Evolutionary conservation across 2,329 filamentous ascomycete genomes (phyloP), one percentile per base, ranked within the genome.

Genomic region (Fusarium marasasianum): DNA sequence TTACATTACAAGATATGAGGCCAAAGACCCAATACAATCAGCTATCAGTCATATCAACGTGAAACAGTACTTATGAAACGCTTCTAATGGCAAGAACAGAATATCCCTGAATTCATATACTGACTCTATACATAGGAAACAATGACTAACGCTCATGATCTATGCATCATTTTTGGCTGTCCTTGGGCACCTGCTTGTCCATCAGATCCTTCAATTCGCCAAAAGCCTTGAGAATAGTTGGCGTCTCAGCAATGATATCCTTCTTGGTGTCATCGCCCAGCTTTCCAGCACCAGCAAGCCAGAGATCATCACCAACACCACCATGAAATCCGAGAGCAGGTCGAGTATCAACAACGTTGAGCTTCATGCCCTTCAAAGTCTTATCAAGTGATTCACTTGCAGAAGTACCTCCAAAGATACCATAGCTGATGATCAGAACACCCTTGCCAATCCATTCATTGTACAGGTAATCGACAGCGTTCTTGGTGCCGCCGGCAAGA

Each of bases 391-490:
- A 26, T 4, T 56, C 55, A 9, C 40, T 71, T 2, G 73, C 62
- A 6, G 47, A 3, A 0, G 13, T 59, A 2, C 72, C 72, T n/a
- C 69, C 73, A 6, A 41, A 15, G 8, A 76, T 74, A 4, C 73
- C 73, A 9, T 76, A 75, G 11, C 70, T 75, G 14, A 75, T 41
- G 5, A 75, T 53, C 10, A 63, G 20, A 8, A 60, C 73, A 5
- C 70, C 53, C 33, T 76, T 75, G 4, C 70, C 73, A 5, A 48
- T 43, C 70, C 88, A 91, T 76, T 91, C 89, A 74, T 90, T 81
- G 73, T 84, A 86, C 2, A 92, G 83, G 75, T 89, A 91, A 77
- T 91, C 90, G 63, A 92, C 84, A 11, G 90, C 89, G 76, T 91
- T 92, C 82, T 91, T 91, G 55, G 88, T 80, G 12, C 82, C 84